Evolutionary conservation across 805 yeast species (phyloP), one percentile per base, ranked within the genome.

Genomic region (Cyberlindnera galapagoensis): DNA sequence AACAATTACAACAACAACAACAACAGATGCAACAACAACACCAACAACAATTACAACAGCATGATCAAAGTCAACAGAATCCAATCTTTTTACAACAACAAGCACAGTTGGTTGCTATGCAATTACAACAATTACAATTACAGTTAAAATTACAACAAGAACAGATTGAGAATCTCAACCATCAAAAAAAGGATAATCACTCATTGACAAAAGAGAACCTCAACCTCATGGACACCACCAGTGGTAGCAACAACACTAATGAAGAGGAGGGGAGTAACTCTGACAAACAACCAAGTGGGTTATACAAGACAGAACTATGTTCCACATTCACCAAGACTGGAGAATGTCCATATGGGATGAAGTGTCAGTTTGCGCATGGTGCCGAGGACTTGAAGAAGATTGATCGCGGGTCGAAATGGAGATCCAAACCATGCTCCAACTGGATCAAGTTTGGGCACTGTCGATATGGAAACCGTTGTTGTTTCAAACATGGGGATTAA

Each of bases 311-410:
- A 0, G 97, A 87, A 57, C 67, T 88, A 35, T 87, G 97, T 57
- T 80, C 78, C 24, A 79, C 88, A 17, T 87, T 69, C 54, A 72
- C 76, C 51, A 75, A 72, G 47, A 70, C 74, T 43, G 82, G 83
- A 16, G 50, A 56, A 31, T 87, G 97, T 56, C 95, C 94, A 11
- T 87, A 87, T 54, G 95, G 94, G 3, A 69, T 72, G 43, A 87
- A 87, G 62, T 87, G 97, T 57, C 96, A 87, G 61, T 87, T 87
- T 67, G 96, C 96, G 6, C 97, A 87, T 52, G 96, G 97, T 13
- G 66, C 71, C 24, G 61, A 69, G 34, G 96, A 87, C 56, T 63
- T 87, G 47, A 84, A 84, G 56, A 46, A 58, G 9, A 77, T 85
- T 27, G 79, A 76, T 39, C 69, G 90, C 39, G 79, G 87, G 9